A percentile compares a stretch with the other conserved stretches of the same genome.
phyloP scores from a whole-genome alignment of 129 eudicot species.

The Escallonia herrerae region DNA sequence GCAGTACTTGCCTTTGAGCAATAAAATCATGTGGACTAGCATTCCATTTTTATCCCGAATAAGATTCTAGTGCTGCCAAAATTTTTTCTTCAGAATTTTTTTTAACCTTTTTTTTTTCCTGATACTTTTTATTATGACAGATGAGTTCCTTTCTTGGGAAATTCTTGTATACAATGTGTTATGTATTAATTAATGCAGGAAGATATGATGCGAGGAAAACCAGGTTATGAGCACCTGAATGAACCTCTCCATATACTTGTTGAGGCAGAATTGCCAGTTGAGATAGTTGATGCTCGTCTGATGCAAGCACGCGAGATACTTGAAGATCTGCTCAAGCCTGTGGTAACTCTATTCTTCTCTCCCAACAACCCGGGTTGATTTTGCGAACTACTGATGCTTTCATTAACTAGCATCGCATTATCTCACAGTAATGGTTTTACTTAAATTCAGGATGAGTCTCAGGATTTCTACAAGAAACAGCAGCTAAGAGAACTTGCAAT shows the following conservation, averaged over 20 bases:
- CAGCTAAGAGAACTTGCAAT: slow-evolving; percentile 96
- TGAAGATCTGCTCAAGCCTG: slow-evolving; percentile 44
- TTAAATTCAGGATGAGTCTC: slow-evolving; percentile 98
- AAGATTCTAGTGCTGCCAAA: no score
- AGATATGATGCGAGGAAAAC: slow-evolving; percentile 41
- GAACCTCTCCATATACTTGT: slow-evolving; percentile 33
- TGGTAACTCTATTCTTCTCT: slow-evolving; percentile 31
- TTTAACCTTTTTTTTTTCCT: no score
- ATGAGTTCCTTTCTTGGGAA: no score
- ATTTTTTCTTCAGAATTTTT: no score
- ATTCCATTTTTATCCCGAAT: no score
- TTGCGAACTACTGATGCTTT: no score
- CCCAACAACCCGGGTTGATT: no score
- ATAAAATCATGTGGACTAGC: no score
- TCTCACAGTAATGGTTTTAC: no score
- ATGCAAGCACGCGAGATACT: slow-evolving; percentile 34
- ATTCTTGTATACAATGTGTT: background rate
- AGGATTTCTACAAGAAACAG: slow-evolving; percentile 90
- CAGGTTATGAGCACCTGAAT: slow-evolving; percentile 40
- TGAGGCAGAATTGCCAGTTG: slow-evolving; percentile 35
- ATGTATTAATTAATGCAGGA: slow-evolving; percentile 22
- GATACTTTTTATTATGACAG: no score
- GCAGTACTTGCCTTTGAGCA: no score
- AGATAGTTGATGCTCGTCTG: slow-evolving; percentile 21
- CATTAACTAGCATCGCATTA: no score